These are phyloP conservation scores for Cladosporium oxysporum DNA, from an alignment of 2,329 filamentous ascomycete genomes.

Conservation along the genomic window DNA sequence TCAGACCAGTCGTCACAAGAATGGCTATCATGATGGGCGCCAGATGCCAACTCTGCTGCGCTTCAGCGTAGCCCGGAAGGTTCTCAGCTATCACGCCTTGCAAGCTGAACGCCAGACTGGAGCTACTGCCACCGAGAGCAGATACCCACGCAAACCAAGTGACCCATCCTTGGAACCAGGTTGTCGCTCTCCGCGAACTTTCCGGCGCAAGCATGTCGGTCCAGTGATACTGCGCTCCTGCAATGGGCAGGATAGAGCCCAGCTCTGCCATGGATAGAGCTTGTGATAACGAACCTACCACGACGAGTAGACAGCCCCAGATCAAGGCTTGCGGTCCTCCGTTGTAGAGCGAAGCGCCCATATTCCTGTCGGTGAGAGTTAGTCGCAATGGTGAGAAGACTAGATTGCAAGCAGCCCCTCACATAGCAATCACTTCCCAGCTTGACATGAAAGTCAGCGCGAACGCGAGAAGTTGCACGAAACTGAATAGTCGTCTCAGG, in stretches of 20 bases:
- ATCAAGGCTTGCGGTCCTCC: slow-evolving; percentile 21
- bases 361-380: slow-evolving; percentile 8
- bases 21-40: slow-evolving; percentile 42
- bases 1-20: slow-evolving; percentile 34
- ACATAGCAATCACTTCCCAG: slow-evolving; percentile 32
- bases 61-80: slow-evolving; percentile 32
- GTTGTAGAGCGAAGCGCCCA: slow-evolving; percentile 22
- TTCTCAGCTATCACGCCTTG: slow-evolving; percentile 33
- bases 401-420: neutral
- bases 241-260: slow-evolving; percentile 34
- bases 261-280: slow-evolving; percentile 31
- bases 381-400: neutral
- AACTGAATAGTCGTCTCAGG: slow-evolving; percentile 32
- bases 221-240: slow-evolving; percentile 26
- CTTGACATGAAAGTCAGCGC: slow-evolving; percentile 34
- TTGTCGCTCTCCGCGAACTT: slow-evolving; percentile 22
- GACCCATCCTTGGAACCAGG: slow-evolving; percentile 39
- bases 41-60: slow-evolving; percentile 41
- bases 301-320: slow-evolving; percentile 20
- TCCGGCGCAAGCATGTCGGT: slow-evolving; percentile 24
- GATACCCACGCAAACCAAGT: slow-evolving; percentile 45
- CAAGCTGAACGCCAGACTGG: slow-evolving; percentile 28
- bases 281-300: slow-evolving; percentile 2
- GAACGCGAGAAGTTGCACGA: slow-evolving; percentile 36
- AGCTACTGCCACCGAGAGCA: slow-evolving; percentile 38